phyloP scores from a whole-genome alignment of 768 basidiomycete genomes.

The Boletus tylopilopsis region DNA sequence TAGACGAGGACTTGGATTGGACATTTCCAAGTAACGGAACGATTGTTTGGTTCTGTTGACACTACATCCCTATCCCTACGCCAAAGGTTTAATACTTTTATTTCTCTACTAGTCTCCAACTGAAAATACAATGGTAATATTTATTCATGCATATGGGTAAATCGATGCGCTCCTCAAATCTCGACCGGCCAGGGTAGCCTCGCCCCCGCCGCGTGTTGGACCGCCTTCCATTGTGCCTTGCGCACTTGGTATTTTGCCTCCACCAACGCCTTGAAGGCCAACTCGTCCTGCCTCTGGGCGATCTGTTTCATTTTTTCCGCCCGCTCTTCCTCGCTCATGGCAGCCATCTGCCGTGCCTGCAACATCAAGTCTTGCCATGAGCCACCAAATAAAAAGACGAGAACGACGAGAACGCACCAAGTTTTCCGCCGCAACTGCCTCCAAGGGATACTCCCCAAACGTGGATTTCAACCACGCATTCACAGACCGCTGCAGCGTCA shows the following conservation, averaged over 20 bases:
- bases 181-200: too few relatives aligned
- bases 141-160: too few relatives aligned
- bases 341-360: not conserved
- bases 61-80: too few relatives aligned
- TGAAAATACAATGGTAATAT: too few relatives aligned
- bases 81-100: too few relatives aligned
- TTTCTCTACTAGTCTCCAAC: too few relatives aligned
- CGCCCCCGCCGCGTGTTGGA: too few relatives aligned
- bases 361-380: not conserved
- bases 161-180: too few relatives aligned
- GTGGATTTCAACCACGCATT: slow-evolving; percentile 6
- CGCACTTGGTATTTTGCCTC: not conserved
- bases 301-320: not conserved
- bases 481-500: slow-evolving; percentile 1
- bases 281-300: not conserved
- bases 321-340: not conserved
- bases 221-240: not conserved
- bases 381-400: not conserved
- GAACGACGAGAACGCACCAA: not conserved
- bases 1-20: too few relatives aligned
- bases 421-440: slow-evolving; percentile 4
- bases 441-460: slow-evolving; percentile 6
- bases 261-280: not conserved
- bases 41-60: too few relatives aligned
- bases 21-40: too few relatives aligned